A percentile compares a stretch with the other conserved stretches of the same genome.
These are phyloP conservation scores for Candida morakotiae DNA, from an alignment of 805 yeast species.

Conservation along the genomic window DNA sequence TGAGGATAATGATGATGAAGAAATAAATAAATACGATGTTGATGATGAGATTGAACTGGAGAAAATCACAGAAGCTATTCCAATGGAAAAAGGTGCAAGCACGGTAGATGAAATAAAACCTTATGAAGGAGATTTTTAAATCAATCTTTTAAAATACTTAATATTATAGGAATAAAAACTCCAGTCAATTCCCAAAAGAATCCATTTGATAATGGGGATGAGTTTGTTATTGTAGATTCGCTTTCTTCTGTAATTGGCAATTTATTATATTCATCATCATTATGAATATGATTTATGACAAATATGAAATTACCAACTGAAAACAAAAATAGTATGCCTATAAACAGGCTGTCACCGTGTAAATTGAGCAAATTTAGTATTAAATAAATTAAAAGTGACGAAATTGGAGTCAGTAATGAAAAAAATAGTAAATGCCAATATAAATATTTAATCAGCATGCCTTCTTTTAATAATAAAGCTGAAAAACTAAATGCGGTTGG, in stretches of 20 bases:
- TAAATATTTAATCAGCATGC: conserved; percentile 26
- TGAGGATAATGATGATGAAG: not conserved
- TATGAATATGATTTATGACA: conserved; percentile 62
- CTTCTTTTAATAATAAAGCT: conserved; percentile 45
- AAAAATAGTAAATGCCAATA: conserved; percentile 49
- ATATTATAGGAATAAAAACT: conserved; percentile 21
- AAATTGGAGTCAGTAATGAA: conserved; percentile 57
- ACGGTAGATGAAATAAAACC: conserved; percentile 3
- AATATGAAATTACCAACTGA: conserved; percentile 72
- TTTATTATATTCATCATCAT: conserved; percentile 11
- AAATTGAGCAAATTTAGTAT: conserved; percentile 17
- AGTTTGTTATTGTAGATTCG: not conserved
- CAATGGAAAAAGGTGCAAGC: conserved; percentile 2
- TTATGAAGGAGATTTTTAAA: conserved; percentile 1
- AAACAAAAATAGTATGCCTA: conserved; percentile 56
- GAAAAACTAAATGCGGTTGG: conserved; percentile 72
- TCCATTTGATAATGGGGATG: conserved; percentile 12
- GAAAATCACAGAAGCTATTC: conserved; percentile 2
- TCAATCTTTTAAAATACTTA: conserved; percentile 19
- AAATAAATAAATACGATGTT: conserved; percentile 1
- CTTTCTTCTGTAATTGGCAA: conserved; percentile 2
- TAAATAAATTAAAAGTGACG: conserved; percentile 48
- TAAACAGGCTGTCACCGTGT: conserved; percentile 24
- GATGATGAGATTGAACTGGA: not conserved
- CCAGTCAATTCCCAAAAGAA: conserved; percentile 17